These are phyloP conservation scores for Penicillium bovifimosum DNA, from an alignment of 495 filamentous ascomycete species.

Conservation along the genomic window DNA sequence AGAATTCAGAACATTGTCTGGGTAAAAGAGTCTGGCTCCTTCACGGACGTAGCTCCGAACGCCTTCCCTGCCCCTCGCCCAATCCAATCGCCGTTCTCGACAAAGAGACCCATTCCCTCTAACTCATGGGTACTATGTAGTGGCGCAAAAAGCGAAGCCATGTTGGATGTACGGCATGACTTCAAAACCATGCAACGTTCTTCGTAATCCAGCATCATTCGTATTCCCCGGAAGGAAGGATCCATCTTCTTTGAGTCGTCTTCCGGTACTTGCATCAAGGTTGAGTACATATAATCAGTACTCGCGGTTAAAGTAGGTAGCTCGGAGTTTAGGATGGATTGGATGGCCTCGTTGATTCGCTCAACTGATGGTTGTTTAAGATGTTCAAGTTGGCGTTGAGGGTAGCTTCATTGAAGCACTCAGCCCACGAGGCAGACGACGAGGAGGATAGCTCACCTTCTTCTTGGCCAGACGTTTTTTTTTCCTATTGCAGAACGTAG, in stretches of 20 bases:
- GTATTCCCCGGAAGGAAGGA: too few species aligned
- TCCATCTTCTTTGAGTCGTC: too few species aligned
- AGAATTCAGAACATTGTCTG: neutral
- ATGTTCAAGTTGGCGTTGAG: neutral
- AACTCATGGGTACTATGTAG: neutral
- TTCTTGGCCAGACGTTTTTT: neutral
- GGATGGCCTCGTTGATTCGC: neutral
- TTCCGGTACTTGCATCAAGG: too few species aligned
- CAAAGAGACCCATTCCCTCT: neutral
- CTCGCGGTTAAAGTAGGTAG: neutral
- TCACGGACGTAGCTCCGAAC: neutral
- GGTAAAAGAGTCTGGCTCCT: neutral
- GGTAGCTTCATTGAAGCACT: neutral
- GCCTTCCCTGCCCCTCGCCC: neutral
- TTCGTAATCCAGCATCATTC: too few species aligned
- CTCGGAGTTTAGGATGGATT: neutral
- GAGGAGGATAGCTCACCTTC: neutral
- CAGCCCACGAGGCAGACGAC: neutral
- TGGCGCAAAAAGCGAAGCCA: neutral
- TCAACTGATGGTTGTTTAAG: neutral
- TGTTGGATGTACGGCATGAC: neutral
- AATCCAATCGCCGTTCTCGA: neutral
- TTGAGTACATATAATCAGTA: too few species aligned
- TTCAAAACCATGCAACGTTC: too few species aligned
- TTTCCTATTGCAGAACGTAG: neutral